Conservation (phyloP, 1,139 yeast genomes). For the Meyerozyma elateridarum region DNA sequence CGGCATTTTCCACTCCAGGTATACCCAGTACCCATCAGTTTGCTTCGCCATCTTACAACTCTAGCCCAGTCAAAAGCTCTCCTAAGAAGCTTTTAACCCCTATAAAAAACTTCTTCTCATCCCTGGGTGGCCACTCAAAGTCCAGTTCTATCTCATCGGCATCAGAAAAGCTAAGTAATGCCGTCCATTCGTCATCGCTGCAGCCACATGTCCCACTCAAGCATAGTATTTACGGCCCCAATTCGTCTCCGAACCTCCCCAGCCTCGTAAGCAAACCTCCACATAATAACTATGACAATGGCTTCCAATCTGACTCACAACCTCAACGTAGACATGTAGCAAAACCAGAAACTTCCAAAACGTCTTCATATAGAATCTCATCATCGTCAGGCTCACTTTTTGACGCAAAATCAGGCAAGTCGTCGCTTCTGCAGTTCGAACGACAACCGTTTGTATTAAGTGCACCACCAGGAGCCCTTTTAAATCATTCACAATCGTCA, state of each 20-base stretch:
- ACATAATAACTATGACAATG: neutral
- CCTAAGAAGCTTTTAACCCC: constrained; percentile 16
- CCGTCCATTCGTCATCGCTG: neutral
- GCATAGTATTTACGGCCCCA: neutral
- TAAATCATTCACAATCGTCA: too few species aligned
- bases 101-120: constrained; percentile 12
- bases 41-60: constrained; percentile 10
- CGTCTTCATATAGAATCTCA: constrained; percentile 1
- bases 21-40: constrained; percentile 5
- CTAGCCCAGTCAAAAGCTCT: constrained; percentile 9
- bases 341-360: too few species aligned
- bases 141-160: constrained; percentile 4
- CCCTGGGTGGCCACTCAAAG: constrained; percentile 10
- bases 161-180: neutral
- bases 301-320: neutral
- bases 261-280: neutral
- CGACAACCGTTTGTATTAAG: too few species aligned
- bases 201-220: neutral
- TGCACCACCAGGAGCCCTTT: too few species aligned
- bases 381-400: constrained; percentile 3
- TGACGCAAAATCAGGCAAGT: constrained; percentile 1
- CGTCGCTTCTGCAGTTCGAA: neutral
- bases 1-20: neutral
- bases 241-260: neutral
- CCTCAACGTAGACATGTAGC: too few species aligned